Base-by-base conservation (phyloP, 2,329 filamentous ascomycete species). In the Neophaeococcomyces aloes region DNA sequence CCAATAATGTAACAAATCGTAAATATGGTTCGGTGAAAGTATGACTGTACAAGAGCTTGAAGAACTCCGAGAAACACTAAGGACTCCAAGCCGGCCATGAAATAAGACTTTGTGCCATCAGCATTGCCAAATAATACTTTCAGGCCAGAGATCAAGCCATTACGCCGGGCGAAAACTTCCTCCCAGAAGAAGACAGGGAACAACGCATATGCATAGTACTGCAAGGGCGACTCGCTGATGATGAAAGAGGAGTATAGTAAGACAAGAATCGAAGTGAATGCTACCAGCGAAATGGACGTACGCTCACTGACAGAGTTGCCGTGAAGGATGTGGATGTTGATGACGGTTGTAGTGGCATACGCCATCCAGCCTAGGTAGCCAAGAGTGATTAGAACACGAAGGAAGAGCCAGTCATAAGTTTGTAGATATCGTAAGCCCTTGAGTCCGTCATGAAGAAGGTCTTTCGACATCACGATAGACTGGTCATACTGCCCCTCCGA, bases 121-220 rank as follows among this genome's bases (percentile, higher is more conserved):
- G 88, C 66, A 52, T 88, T 74, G 1, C 76, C 72, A 52, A 94
- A 79, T 7, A 96, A 67, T 38, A 76, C 71, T 50, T 72, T 73
- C 40, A 74, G 71, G 2, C 87, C 88, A 49, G 79, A 73, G 4
- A 66, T 57, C 10, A 95, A 62, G 32, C 84, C 84, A 35, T 73
- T 70, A 44, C 87, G 75, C 21, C 83, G 78, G 2, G 85, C 84
- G 62, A 82, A 89, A 0, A 95, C 85, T 57, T 95, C 88, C 62
- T 95, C 89, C 91, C 91, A 98, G 66, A 98, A 96, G 45, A 86
- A 75, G 2, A 94, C 79, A 0, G 91, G 91, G 62, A 98, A 98
- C 55, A 93, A 76, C 1, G 82, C 84, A 60, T 98, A 98, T 2
- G 78, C 76, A 57, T 96, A 98, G 62, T 98, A 98, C 2, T 84